Conservation (phyloP, 2,329 filamentous ascomycete species). For the Boeremia lycopersici region DNA sequence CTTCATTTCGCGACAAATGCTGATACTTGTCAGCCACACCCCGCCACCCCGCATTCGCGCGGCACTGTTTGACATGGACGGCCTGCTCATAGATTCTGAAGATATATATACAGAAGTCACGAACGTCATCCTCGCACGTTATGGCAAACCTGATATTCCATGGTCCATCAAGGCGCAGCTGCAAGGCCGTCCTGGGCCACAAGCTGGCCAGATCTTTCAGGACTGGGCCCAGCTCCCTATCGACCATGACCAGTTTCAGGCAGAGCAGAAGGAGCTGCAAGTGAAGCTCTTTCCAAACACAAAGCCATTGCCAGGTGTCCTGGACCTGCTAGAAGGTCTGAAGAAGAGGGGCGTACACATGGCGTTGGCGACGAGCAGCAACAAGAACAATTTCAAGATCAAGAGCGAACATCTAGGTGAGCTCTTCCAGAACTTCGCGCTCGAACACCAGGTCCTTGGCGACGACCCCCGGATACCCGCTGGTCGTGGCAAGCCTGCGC, state of each 20-base stretch:
- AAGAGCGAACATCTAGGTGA: conserved; percentile 68
- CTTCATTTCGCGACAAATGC: neutral
- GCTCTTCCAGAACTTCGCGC: conserved; percentile 66
- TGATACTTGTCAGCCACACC: conserved; percentile 16
- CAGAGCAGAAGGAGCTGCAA: conserved; percentile 68
- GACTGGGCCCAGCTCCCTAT: conserved; percentile 89
- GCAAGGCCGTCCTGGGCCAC: conserved; percentile 66
- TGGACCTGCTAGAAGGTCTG: conserved; percentile 68
- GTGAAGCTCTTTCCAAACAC: conserved; percentile 72
- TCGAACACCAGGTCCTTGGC: conserved; percentile 79
- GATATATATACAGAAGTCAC: conserved; percentile 85
- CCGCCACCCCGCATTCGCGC: conserved; percentile 76
- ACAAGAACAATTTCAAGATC: conserved; percentile 72
- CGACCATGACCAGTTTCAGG: conserved; percentile 68
- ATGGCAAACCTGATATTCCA: conserved; percentile 74
- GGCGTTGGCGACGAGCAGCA: conserved; percentile 83
- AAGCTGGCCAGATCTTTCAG: conserved; percentile 69
- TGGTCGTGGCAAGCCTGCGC: conserved; percentile 90
- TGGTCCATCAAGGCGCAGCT: conserved; percentile 94
- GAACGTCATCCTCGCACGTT: conserved; percentile 79
- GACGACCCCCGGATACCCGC: conserved; percentile 79
- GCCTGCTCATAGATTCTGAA: conserved; percentile 91
- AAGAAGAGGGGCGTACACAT: conserved; percentile 69
- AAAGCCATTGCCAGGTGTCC: conserved; percentile 80
- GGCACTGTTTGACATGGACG: conserved; percentile 99